Base-by-base conservation (phyloP, 2,329 filamentous ascomycete species). In the Hypocrella siamensis region DNA sequence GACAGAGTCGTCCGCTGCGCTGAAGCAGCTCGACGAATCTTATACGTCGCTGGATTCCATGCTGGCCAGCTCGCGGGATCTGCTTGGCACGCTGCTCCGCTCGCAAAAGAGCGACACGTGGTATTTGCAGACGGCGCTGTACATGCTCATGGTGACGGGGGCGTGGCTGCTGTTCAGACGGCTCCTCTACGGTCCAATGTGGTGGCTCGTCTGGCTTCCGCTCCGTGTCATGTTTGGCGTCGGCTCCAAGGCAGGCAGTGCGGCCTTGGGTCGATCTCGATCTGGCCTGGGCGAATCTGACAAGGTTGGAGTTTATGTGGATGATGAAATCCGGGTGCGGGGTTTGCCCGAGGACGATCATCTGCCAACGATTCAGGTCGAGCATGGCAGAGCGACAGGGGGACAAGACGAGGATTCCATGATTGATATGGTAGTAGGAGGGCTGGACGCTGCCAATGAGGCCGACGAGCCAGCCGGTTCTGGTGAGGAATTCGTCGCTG, bases 71-170 rank as follows among this genome's bases (percentile, higher is more conserved):
- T 86, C 81, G 28, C 70, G 72, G 40, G 76, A 75, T 34, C 62
- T 98, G 14, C 70, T 94, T 6, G 73, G 74, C 6, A 83, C 82
- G 14, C 62, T 98, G 28, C 60, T 96, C 29, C 73, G 74, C 38
- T 90, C 82, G 40, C 84, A 92, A 50, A 98, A 98, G 65, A 90
- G 79, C 41, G 90, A 98, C 51, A 94, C 86, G 3, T 98, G 90
- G 90, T 98, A 98, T 51, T 69, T 98, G 21, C 80, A 90, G 56
- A 92, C 82, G 24, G 75, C 86, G 3, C 75, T 96, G 42, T 92
- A 86, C 50, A 66, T 94, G 43, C 67, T 96, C 12, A 47, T 79
- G 16, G 70, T 60, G 5, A 94, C 85, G 1, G 74, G 86, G 26
- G 65, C 62, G 19, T 98, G 90, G 90, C 66, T 98, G 6, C 49